Evolutionary conservation across 2,329 filamentous ascomycete species (phyloP), one percentile per base, ranked within the genome.

Genomic region (Exophiala phaeomuriformis): DNA sequence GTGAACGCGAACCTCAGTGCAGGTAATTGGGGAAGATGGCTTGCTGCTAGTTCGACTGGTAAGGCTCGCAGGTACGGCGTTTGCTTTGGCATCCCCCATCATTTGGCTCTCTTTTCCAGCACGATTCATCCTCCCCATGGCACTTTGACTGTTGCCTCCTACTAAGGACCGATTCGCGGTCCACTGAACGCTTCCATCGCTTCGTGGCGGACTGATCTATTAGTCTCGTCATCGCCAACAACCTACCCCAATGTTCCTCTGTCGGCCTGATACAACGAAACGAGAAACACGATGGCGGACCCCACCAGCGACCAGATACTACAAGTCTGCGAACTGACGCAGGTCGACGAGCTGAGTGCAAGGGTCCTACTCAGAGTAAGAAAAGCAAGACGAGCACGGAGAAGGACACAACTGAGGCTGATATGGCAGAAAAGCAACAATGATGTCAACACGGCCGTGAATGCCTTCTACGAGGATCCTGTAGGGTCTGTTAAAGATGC

Each of bases 391-490:
- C 12, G 32, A n/a, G 8, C 40, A n/a, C 44, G 29, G 3, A 44
- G 10, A 10, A 29, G 33, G 4, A 31, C 37, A 49, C n/a, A 29
- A n/a, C 47, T 51, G 47, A 54, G 31, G 40, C 46, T 31, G n/a
- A 41, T 12, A 2, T 4, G n/a, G 35, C 49, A 75, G 73, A 71
- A 70, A 49, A 69, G 74, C 56, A 69, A 73, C 49, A 67, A 71
- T 45, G 69, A 75, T 57, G 66, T 70, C 1, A 68, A 73, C 39
- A 70, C 69, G 61, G 73, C 73, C 32, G 69, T 74, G 56, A 75
- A 76, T 63, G 72, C 72, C 19, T 75, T 71, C 58, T 73, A 73
- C 33, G 72, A 76, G 63, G 71, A 74, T 59, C 71, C 71, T 4
- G 52, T 51, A 31, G 53, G 44, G 28, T 56, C 55, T 27, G 39